Percentiles rank a stretch among this genome's conserved stretches.
Conservation (phyloP, 2,329 filamentous ascomycete species). For the Coniochaeta sp. region DNA sequence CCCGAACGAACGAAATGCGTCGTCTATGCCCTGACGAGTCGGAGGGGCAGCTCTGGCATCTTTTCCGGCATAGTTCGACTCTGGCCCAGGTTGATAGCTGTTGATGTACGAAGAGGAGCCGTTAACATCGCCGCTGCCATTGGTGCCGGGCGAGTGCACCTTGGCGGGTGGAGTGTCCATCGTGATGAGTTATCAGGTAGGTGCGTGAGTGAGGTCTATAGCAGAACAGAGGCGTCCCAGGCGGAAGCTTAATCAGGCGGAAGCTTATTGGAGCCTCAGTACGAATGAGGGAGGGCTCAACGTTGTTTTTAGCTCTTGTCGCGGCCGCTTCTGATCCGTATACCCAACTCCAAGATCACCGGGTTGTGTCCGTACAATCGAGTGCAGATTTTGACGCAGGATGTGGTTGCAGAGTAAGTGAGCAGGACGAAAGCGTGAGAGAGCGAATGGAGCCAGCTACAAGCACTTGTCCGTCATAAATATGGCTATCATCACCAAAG, state of each 20-base stretch:
- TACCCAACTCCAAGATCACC: not conserved
- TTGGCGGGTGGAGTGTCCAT: not conserved
- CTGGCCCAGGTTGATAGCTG: not conserved
- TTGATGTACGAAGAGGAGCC: not conserved
- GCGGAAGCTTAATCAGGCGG: no score
- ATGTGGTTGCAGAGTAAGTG: not conserved
- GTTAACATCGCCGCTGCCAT: slow-evolving; percentile 3
- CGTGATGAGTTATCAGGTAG: not conserved
- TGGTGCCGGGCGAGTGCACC: slow-evolving; percentile 1
- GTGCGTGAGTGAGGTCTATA: not conserved
- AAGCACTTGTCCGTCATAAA: not conserved
- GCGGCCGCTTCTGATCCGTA: not conserved
- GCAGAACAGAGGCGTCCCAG: no score
- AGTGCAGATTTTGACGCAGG: not conserved
- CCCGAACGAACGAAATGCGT: slow-evolving; percentile 24
- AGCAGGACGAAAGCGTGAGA: not conserved
- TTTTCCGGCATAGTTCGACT: slow-evolving; percentile 8
- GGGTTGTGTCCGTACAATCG: not conserved
- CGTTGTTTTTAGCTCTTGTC: not conserved
- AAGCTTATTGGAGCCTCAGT: no score
- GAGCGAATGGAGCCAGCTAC: not conserved
- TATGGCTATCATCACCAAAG: no score
- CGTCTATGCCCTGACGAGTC: slow-evolving; percentile 23
- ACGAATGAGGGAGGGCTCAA: no score
- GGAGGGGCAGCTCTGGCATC: slow-evolving; percentile 16